Base-by-base conservation (phyloP, 2,329 filamentous ascomycete species). In the Diplodia scrobiculata region DNA sequence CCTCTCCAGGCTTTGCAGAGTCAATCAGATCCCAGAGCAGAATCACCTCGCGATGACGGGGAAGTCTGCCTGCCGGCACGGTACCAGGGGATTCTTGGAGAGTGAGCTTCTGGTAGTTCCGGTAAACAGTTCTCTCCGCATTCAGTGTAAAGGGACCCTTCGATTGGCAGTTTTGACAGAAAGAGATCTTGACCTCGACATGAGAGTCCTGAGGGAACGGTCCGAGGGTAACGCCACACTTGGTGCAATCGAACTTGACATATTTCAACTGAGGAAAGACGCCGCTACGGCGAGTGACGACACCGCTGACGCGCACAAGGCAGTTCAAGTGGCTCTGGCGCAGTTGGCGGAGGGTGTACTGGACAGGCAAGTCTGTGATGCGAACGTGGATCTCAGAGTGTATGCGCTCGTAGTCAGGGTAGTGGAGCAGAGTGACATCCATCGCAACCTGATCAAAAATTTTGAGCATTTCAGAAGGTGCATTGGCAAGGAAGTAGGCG, bases 211-310 rank as follows among this genome's bases (percentile, higher is more conserved):
- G 95, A 75, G 97, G 94, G 82, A 97, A 99, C 19, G 95, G 95
- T 1, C 95, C 95, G 2, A 99, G 85, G 0, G 92, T 97, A 53
- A 91, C 86, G 68, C 91, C 91, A 73, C 95, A 99, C 80, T 97
- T 99, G 67, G 84, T 87, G 80, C 95, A 99, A 80, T 97, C 91
- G 75, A 99, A 98, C 80, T 97, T 97, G 80, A 99, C 91, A 78
- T 98, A 97, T 78, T 98, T 98, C 68, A 99, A 83, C 80, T 99
- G 95, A 2, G 95, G 95, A 77, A 99, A 99, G 55, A 99, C 96
- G 66, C 95, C 95, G 29, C 89, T 96, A 71, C 95, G 87, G 69
- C 95, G 88, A 38, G 95, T 99, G 32, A 99, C 95, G 4, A 99
- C 95, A 71, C 95, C 95, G 72, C 90, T 93, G 65, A 99, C 95